phyloP scores from a whole-genome alignment of 768 basidiomycete species.

The Chiua virens region DNA sequence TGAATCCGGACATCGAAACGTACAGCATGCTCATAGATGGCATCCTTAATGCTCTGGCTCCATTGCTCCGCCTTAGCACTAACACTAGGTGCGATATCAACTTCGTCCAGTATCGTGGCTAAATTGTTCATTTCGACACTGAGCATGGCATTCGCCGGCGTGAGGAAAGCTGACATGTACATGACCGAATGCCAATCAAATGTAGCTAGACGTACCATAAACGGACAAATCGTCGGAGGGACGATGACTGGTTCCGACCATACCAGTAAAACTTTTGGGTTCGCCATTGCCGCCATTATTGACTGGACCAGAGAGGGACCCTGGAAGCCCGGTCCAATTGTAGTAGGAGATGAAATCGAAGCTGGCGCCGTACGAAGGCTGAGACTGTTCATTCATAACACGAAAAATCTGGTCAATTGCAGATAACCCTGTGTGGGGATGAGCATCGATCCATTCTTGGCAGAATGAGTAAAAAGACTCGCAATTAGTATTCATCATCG shows the following conservation, averaged over 20 bases:
- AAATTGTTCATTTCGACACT: conserved; percentile 68
- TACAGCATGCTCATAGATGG: conserved; percentile 65
- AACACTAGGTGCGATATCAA: conserved; percentile 47
- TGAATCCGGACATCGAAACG: conserved; percentile 8
- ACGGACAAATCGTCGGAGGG: conserved; percentile 74
- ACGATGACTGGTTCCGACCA: conserved; percentile 74
- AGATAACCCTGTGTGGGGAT: conserved; percentile 48
- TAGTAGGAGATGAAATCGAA: conserved; percentile 78
- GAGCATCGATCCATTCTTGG: not conserved
- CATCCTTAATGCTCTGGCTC: conserved; percentile 56
- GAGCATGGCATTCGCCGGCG: conserved; percentile 81
- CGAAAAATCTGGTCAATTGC: conserved; percentile 74
- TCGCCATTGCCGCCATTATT: conserved; percentile 72
- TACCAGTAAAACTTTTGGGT: conserved; percentile 70
- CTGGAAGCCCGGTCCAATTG: conserved; percentile 76
- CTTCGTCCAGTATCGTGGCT: conserved; percentile 55
- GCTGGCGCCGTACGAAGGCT: conserved; percentile 62
- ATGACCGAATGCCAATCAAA: not conserved
- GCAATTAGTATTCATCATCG: conserved; percentile 74
- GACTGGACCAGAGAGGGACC: conserved; percentile 58
- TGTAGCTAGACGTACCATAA: conserved; percentile 47
- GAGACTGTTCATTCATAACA: conserved; percentile 76
- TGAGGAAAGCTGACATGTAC: conserved; percentile 60
- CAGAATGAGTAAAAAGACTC: conserved; percentile 18
- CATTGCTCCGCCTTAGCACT: conserved; percentile 54